phyloP scores from a whole-genome alignment of 208 protist species.

The Leishmania tropica region DNA sequence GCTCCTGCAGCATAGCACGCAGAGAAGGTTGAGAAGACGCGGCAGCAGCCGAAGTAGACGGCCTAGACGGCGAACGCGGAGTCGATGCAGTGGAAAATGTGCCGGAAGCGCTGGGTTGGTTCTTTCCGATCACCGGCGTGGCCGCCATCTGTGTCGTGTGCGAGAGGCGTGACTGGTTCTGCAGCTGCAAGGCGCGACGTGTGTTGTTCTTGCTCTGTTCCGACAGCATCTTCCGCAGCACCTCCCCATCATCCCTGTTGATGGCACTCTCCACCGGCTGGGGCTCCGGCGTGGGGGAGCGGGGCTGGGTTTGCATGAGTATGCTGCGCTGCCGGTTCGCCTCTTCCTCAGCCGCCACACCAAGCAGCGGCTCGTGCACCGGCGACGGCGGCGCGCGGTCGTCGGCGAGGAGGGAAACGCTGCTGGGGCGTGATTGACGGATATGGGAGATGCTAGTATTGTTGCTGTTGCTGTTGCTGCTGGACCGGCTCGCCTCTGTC shows the following conservation, averaged over 20 bases:
- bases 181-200: conserved; percentile 29
- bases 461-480: conserved; percentile 6
- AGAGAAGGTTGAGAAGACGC: conserved; percentile 27
- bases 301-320: conserved; percentile 17
- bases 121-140: not conserved
- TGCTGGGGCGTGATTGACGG: conserved; percentile 17
- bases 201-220: conserved; percentile 43
- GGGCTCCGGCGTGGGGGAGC: not conserved
- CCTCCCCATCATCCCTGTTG: not conserved
- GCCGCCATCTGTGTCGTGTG: conserved; percentile 8
- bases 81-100: not conserved
- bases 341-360: conserved; percentile 26
- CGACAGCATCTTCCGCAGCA: conserved; percentile 20
- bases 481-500: not conserved
- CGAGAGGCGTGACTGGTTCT: conserved; percentile 20
- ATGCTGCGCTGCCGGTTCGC: conserved; percentile 28
- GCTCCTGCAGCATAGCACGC: conserved; percentile 67
- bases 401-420: conserved; percentile 26
- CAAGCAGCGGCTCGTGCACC: conserved; percentile 34
- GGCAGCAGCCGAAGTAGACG: not conserved
- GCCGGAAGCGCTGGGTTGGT: not conserved
- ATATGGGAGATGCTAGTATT: conserved; percentile 4
- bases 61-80: not conserved
- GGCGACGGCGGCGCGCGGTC: conserved; percentile 23
- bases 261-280: not conserved